Evolutionary conservation across 2,329 filamentous ascomycete genomes (phyloP).

Genomic region (Fusarium pseudocircinatum): DNA sequence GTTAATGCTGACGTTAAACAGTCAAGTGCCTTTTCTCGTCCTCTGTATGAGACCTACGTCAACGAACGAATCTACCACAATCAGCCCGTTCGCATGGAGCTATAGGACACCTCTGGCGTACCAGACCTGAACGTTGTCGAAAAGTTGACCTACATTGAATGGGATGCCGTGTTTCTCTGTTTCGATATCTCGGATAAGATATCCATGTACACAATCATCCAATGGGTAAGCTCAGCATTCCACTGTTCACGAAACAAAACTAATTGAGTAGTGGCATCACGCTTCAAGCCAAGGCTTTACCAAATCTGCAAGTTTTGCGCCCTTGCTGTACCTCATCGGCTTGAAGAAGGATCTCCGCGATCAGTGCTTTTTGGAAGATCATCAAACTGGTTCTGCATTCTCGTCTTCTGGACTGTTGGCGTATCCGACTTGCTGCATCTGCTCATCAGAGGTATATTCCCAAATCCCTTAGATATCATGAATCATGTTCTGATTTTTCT

Average conservation of each 20-base stretch:
- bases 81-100: constrained; percentile 45
- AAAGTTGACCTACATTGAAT: constrained; percentile 48
- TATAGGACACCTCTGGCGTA: constrained; percentile 54
- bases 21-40: constrained; percentile 47
- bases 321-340: constrained; percentile 47
- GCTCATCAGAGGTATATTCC: background rate
- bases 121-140: constrained; percentile 50
- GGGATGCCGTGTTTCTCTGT: constrained; percentile 52
- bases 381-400: constrained; percentile 12
- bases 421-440: constrained; percentile 46
- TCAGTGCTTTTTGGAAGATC: constrained; percentile 38
- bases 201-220: constrained; percentile 47
- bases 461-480: fast-evolving
- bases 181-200: constrained; percentile 51
- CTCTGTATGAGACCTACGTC: constrained; percentile 50
- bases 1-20: constrained; percentile 19
- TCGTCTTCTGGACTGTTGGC: constrained; percentile 17
- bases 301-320: constrained; percentile 23
- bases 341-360: constrained; percentile 48
- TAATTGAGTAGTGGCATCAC: constrained; percentile 44
- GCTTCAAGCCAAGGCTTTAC: constrained; percentile 44
- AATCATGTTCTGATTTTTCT: background rate
- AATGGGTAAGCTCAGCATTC: constrained; percentile 45
- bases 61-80: constrained; percentile 40
- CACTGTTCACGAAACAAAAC: background rate